Conservation (phyloP, 345 rosid species). For the Populus alba region DNA sequence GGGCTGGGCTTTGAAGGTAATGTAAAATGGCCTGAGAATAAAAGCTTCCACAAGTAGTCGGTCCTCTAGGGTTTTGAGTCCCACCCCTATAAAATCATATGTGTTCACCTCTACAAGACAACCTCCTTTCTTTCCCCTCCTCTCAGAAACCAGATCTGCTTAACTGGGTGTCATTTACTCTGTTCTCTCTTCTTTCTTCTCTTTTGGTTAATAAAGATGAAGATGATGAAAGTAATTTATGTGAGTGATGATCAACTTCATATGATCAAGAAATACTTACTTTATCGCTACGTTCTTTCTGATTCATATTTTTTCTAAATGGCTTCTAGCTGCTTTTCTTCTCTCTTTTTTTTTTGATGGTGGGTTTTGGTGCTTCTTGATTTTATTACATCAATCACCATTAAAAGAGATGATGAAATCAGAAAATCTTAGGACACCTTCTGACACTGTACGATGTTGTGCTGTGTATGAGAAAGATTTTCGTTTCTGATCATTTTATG, state of each 20-base stretch:
- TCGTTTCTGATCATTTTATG: slow-evolving; percentile 31
- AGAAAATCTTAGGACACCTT: slow-evolving; percentile 55
- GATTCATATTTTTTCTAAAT: slow-evolving; percentile 20
- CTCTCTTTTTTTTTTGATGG: no score
- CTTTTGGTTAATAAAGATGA: neutral
- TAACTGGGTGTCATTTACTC: no score
- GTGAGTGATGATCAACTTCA: slow-evolving; percentile 37
- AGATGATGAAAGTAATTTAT: slow-evolving; percentile 35
- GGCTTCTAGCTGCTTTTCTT: no score
- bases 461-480: slow-evolving; percentile 47
- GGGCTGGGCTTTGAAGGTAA: neutral
- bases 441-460: slow-evolving; percentile 34
- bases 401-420: slow-evolving; percentile 39
- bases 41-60: neutral
- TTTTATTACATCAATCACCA: neutral
- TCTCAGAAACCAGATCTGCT: neutral
- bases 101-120: neutral
- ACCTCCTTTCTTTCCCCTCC: neutral
- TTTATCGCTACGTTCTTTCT: slow-evolving; percentile 56
- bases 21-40: neutral
- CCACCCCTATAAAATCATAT: neutral
- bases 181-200: neutral
- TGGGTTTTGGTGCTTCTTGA: neutral
- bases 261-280: slow-evolving; percentile 24
- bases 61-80: neutral